These are phyloP conservation scores for Chrysanthemum seticuspe DNA, from an alignment of 129 eudicot species.

Conservation along the genomic window DNA sequence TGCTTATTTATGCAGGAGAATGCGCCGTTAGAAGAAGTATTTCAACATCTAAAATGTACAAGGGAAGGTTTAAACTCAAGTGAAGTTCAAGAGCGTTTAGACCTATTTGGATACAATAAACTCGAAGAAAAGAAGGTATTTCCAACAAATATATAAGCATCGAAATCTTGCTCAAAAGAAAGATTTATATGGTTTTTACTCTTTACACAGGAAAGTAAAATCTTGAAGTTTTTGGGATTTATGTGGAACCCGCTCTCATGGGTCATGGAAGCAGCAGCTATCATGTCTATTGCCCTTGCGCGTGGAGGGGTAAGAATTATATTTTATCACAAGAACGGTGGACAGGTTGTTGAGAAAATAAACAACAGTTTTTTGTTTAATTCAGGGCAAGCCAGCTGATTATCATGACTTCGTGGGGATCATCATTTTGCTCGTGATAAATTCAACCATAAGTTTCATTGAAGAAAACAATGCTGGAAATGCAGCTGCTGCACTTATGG, in stretches of 20 bases:
- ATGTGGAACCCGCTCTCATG: conserved; percentile 97
- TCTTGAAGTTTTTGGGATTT: conserved; percentile 80
- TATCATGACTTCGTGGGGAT: conserved; percentile 76
- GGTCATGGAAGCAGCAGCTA: conserved; percentile 97
- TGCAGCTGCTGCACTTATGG: conserved; percentile 96
- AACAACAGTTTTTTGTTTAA: neutral
- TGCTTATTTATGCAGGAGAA: conserved; percentile 52
- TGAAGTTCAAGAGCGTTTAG: conserved; percentile 56
- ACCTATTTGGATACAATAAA: conserved; percentile 72
- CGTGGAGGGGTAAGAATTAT: conserved; percentile 71
- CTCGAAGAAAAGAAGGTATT: conserved; percentile 79
- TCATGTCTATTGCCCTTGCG: conserved; percentile 85
- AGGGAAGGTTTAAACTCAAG: conserved; percentile 52
- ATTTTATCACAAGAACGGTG: conserved; percentile 1
- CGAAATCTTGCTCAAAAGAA: neutral
- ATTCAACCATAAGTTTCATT: conserved; percentile 81
- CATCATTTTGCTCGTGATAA: conserved; percentile 61
- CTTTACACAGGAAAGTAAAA: conserved; percentile 64
- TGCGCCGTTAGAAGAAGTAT: conserved; percentile 76
- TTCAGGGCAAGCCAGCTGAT: conserved; percentile 67
- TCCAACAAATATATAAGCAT: neutral
- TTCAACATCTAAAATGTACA: conserved; percentile 64
- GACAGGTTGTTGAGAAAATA: neutral
- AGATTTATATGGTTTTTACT: neutral
- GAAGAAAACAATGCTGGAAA: conserved; percentile 95